These are phyloP conservation scores for Lachnellula occidentalis DNA, from an alignment of 2,329 filamentous ascomycete species.

Conservation along the genomic window DNA sequence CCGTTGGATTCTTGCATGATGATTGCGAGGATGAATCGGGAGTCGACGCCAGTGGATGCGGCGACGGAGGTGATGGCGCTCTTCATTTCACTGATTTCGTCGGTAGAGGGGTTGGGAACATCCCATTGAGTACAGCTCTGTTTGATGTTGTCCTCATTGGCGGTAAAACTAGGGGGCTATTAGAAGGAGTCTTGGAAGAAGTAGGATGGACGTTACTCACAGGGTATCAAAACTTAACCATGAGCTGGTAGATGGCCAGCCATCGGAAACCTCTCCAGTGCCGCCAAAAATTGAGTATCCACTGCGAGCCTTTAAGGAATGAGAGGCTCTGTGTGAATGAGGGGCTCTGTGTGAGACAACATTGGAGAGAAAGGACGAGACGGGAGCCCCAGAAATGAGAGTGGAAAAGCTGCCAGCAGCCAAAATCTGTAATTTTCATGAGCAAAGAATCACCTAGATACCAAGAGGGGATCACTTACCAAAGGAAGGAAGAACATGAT, in stretches of 20 bases:
- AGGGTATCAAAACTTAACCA: conserved; percentile 15
- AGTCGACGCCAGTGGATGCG: conserved; percentile 19
- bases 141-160: conserved; percentile 2
- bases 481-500: conserved; percentile 16
- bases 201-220: conserved; percentile 1
- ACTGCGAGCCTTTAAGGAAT: conserved; percentile 3
- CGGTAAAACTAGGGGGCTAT: conserved; percentile 1
- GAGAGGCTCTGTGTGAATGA: too few relatives aligned
- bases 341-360: not conserved
- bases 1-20: conserved; percentile 31
- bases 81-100: conserved; percentile 7
- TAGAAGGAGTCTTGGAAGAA: not conserved
- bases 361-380: conserved; percentile 6
- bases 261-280: conserved; percentile 3
- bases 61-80: conserved; percentile 1
- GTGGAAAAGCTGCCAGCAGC: conserved; percentile 18
- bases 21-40: conserved; percentile 30
- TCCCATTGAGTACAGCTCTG: not conserved
- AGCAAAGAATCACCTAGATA: not conserved
- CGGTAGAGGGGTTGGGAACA: not conserved
- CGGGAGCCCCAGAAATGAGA: conserved; percentile 14
- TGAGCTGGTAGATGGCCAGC: conserved; percentile 9
- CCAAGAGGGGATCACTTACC: conserved; percentile 1
- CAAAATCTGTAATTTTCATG: conserved; percentile 6
- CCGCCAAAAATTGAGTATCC: conserved; percentile 10